Evolutionary conservation across 495 filamentous ascomycete species (phyloP).

Genomic region (Aspergillus conjunctus): DNA sequence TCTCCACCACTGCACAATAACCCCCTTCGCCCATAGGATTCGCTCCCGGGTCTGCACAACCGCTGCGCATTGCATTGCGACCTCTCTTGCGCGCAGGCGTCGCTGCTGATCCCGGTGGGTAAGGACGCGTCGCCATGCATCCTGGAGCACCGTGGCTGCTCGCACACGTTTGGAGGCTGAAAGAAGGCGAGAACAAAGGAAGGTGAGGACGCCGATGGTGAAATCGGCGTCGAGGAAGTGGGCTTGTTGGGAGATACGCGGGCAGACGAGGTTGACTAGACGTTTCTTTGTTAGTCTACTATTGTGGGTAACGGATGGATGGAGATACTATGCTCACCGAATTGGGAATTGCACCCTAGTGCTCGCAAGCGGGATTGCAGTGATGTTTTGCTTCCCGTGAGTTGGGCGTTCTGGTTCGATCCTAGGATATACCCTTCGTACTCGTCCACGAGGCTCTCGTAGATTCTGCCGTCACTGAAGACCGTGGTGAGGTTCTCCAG

Average conservation of each 20-base stretch:
- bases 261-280: slow-evolving; percentile 38
- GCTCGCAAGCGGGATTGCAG: slow-evolving; percentile 34
- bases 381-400: slow-evolving; percentile 9
- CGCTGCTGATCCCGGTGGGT: slow-evolving; percentile 31
- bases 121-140: slow-evolving; percentile 42
- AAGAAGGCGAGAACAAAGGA: slow-evolving; percentile 65
- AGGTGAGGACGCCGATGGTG: slow-evolving; percentile 58
- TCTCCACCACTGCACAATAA: slow-evolving; percentile 53
- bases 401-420: not conserved
- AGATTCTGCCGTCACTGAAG: slow-evolving; percentile 59
- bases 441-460: slow-evolving; percentile 60
- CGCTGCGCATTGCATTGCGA: slow-evolving; percentile 50
- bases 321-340: slow-evolving; percentile 39
- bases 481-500: slow-evolving; percentile 61
- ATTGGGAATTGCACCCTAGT: slow-evolving; percentile 46
- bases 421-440: slow-evolving; percentile 48
- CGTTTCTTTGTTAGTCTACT: slow-evolving; percentile 17
- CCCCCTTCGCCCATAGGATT: slow-evolving; percentile 53
- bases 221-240: slow-evolving; percentile 52
- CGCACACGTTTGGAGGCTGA: slow-evolving; percentile 47
- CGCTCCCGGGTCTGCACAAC: slow-evolving; percentile 44
- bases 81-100: slow-evolving; percentile 43
- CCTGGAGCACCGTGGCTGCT: slow-evolving; percentile 50
- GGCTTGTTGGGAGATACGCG: slow-evolving; percentile 32
- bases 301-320: not conserved